Base-by-base conservation (phyloP, 148 eudicot genomes). In the Camellia granthamiana region DNA sequence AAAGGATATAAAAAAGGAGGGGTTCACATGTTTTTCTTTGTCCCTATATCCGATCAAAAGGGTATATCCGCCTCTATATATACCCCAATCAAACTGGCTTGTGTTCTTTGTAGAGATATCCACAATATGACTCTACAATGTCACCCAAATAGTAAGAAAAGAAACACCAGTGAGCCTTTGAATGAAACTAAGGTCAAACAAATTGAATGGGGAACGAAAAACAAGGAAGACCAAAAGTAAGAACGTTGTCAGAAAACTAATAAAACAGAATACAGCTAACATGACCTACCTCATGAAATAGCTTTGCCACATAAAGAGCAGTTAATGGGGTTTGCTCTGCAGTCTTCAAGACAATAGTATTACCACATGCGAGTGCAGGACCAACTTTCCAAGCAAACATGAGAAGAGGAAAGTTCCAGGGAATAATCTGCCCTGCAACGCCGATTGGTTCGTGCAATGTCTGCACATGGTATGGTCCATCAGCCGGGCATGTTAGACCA, bases 321-420 rank as follows among this genome's bases (percentile, higher is more conserved):
- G 84, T 78, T 52, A 82, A 82, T 21, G 84, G 84, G 38, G 84
- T 82, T 82, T 82, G 81, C 74, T 82, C 84, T 6, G 84, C 81
- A 77, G 84, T 77, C 76, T 82, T 82, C 5, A 82, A 59, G 77
- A 82, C 84, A 71, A 82, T 69, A 54, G 84, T 82, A 30, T 82
- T 82, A 1, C 84, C 84, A 59, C 84, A 82, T 6, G 84, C 81
- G 38, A 82, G 84, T 9, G 84, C 84, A 21, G 84, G 84, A 3
- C 84, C 84, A 4, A 82, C 84, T 72, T 82, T 82, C 81, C 84
- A 82, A 51, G 84, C 84, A 77, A 82, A 82, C 84, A 82, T 77
- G 73, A 82, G 1, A 41, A 82, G 81, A 8, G 84, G 84, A 21
- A 82, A 82, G 76, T 82, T 82, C 84, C 84, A 82, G 2, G 84